A percentile compares a stretch with the other conserved stretches of the same genome.
Conservation (phyloP, 1,139 yeast species). For the Saccharomyces hybrid region DNA sequence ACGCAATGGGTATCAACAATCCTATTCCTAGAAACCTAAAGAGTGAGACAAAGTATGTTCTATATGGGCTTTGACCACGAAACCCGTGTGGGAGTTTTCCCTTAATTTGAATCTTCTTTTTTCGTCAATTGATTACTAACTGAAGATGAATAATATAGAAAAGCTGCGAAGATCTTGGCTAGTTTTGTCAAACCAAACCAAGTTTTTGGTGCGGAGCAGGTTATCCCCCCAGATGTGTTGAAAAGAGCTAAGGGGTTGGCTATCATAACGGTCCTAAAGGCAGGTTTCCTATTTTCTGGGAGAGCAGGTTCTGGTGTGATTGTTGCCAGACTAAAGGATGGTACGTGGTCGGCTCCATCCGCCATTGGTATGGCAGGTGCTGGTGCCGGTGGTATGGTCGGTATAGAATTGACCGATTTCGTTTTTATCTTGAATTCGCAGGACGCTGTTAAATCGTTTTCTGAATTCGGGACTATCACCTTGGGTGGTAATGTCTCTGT, state of each 20-base stretch:
- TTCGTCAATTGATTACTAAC: background rate
- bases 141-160: conserved; percentile 36
- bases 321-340: conserved; percentile 89
- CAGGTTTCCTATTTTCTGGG: conserved; percentile 92
- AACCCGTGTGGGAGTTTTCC: background rate
- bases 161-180: conserved; percentile 87
- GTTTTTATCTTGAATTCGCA: conserved; percentile 82
- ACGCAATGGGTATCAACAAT: conserved; percentile 69
- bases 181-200: conserved; percentile 95
- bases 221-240: conserved; percentile 83
- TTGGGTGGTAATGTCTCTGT: conserved; percentile 91
- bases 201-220: conserved; percentile 76
- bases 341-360: conserved; percentile 96
- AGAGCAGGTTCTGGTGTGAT: conserved; percentile 97
- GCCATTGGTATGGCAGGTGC: conserved; percentile 97
- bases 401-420: conserved; percentile 93
- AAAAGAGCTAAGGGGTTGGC: conserved; percentile 92
- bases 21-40: conserved; percentile 89
- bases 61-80: background rate
- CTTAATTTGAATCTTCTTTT: conserved; percentile 4
- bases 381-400: conserved; percentile 97
- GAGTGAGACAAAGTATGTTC: conserved; percentile 73
- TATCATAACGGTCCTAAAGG: conserved; percentile 82
- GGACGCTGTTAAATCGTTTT: conserved; percentile 88
- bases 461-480: conserved; percentile 90